Base-by-base conservation (phyloP, 2,329 filamentous ascomycete genomes). In the Trichophyton verrucosum region DNA sequence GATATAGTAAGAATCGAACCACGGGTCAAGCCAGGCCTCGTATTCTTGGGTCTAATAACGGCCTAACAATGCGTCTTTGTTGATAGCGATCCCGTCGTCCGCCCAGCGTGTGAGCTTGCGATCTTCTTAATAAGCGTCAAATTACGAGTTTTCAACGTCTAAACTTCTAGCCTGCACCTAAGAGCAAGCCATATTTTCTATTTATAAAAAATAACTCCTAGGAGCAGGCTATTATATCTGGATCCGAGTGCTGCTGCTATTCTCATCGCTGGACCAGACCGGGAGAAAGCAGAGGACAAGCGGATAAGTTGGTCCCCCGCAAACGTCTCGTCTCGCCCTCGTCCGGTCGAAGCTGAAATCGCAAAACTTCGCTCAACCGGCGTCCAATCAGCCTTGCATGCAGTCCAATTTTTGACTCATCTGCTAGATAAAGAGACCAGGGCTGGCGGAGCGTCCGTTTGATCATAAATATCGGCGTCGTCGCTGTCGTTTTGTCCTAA, bases 331-430 rank as follows among this genome's bases (percentile, higher is more conserved):
- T 20, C 22, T 24, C 22, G 9, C 17, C 22, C 49, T 30, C 15
- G 17, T n/a, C 22, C 22, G 49, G 49, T 53, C 22, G 49, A 27
- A 53, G 49, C 49, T 53, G 49, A 53, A 53, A 53, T 53, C 49
- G 22, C 49, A 53, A 53, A 53, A 30, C 27, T 53, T 53, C 22
- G 49, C 13, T 22, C 49, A 30, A 24, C 49, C 22, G 27, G 49
- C 49, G 22, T 53, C 49, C 49, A 53, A 53, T 53, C 49, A 53
- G 49, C 49, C 49, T 53, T 15, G 49, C 49, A 53, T 53, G 49
- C 49, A 27, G 13, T 20, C 49, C 9, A 53, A 9, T 22, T 53
- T 53, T 53, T 53, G 22, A 53, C 22, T 33, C 44, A 24, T 24
- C 17, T 17, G 11, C 6, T 7, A 24, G 20, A 11, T 17, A 47